phyloP scores from a whole-genome alignment of 31 red algal species.

The Asparagopsis taxiformis region DNA sequence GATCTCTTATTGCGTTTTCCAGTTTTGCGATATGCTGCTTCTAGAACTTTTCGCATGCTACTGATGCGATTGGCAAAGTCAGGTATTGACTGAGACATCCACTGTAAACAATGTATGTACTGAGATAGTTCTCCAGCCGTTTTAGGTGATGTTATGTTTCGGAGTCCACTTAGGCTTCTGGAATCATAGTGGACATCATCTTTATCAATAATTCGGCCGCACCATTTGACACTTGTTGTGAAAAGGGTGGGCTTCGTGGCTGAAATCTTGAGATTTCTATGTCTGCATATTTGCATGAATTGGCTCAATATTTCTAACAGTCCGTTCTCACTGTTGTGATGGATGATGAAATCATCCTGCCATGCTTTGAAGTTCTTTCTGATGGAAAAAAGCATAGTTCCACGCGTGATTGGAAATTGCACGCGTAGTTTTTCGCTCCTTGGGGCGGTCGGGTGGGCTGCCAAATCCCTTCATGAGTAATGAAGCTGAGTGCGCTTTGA shows the following conservation, averaged over 20 bases:
- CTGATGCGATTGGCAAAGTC: not conserved
- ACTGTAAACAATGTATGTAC: constrained; percentile 5
- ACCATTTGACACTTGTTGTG: too few relatives aligned
- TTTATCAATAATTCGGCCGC: not conserved
- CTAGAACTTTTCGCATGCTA: constrained; percentile 6
- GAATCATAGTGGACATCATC: not conserved
- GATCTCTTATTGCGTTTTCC: constrained; percentile 6
- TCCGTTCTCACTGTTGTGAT: not conserved
- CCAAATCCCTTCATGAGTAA: not conserved
- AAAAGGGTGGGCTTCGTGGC: too few relatives aligned
- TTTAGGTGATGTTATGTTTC: not conserved
- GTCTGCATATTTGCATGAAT: not conserved
- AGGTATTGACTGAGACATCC: constrained; percentile 8
- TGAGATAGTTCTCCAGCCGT: constrained; percentile 10
- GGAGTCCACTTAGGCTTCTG: constrained; percentile 1
- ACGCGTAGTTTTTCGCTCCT: not conserved
- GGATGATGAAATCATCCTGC: constrained; percentile 14
- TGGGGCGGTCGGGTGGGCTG: constrained; percentile 1
- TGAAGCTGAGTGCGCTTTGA: not conserved
- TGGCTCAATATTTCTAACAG: not conserved
- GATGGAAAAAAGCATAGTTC: constrained; percentile 10
- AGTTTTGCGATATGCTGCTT: constrained; percentile 8
- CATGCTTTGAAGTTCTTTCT: not conserved
- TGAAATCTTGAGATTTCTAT: constrained; percentile 9
- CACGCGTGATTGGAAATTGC: constrained; percentile 8